Evolutionary conservation across 2,329 filamentous ascomycete species (phyloP), one percentile per base, ranked within the genome.

Genomic region (Kalmusia sp.): DNA sequence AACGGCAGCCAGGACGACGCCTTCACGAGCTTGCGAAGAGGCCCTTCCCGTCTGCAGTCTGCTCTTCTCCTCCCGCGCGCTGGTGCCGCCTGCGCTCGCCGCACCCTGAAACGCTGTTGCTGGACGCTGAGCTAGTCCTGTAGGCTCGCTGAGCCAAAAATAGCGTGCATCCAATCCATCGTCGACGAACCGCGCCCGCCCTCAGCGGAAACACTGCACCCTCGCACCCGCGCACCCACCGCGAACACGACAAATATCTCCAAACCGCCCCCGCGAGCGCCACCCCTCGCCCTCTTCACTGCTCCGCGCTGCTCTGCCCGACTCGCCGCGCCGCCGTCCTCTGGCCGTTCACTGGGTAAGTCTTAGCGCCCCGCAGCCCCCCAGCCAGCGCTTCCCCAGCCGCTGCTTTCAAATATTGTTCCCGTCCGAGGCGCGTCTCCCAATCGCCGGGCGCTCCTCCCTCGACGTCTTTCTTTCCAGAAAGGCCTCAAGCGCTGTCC

Each of bases 331-430:
- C 30, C 37, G 30, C 55, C 49, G 24, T 52, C 51, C 57, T 57
- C 21, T 58, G 52, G 43, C 58, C 63, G 40, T 66, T 68, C 64
- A 71, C 70, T 71, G 71, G 69, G 63, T 64, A 67, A 68, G 69
- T 69, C 50, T 72, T 69, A 71, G 69, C 70, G 70, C 70, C 59
- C 61, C 63, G 65, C 61, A 63, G 61, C 57, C 59, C 60, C 63
- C 64, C 59, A 58, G 54, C 62, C 55, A 69, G 64, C 69, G 68
- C 70, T 71, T 30, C 69, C 53, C 62, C 68, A 70, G 62, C 66
- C 69, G 68, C 68, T 61, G 54, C 61, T 46, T 57, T 57, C 65
- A 60, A 67, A 64, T 63, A 65, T 62, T 65, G 49, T 64, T 62
- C 53, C 28, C 49, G 38, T 43, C 51, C 34, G 58, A 57, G 48